phyloP scores from a whole-genome alignment of 805 yeast species.

The Sungouiella blattae region DNA sequence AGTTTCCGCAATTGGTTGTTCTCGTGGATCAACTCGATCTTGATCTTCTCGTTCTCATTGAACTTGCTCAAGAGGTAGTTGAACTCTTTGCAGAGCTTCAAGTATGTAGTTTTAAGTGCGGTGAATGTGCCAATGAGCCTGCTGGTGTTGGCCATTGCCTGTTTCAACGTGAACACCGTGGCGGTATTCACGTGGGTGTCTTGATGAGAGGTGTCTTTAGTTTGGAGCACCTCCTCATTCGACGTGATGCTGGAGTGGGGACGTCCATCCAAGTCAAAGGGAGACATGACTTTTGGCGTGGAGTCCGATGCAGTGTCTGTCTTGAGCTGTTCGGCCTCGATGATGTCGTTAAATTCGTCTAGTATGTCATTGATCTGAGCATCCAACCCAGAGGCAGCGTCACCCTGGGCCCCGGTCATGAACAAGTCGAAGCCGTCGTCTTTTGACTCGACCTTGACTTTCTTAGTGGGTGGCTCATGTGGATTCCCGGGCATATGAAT shows the following conservation, averaged over 20 bases:
- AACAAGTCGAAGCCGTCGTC: constrained; percentile 8
- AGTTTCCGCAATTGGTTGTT: constrained; percentile 30
- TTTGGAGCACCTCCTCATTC: constrained; percentile 5
- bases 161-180: constrained; percentile 19
- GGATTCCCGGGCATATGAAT: too few species aligned
- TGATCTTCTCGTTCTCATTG: constrained; percentile 33
- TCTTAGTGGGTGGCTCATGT: too few species aligned
- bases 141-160: constrained; percentile 23
- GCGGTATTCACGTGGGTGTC: constrained; percentile 5
- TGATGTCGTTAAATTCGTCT: not conserved
- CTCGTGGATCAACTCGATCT: constrained; percentile 33
- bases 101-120: constrained; percentile 30
- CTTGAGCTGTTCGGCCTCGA: not conserved
- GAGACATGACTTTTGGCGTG: constrained; percentile 14
- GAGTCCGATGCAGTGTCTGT: too few species aligned
- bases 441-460: not conserved
- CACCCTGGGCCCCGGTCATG: constrained; percentile 10
- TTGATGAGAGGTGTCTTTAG: not conserved
- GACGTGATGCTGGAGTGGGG: constrained; percentile 8
- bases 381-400: constrained; percentile 4
- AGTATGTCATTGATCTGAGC: constrained; percentile 1
- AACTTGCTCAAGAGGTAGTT: constrained; percentile 32
- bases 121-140: constrained; percentile 30
- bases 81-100: constrained; percentile 37
- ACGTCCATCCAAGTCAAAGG: constrained; percentile 14